phyloP scores from a whole-genome alignment of 2,329 filamentous ascomycete species.

The Cladosporium sp. region DNA sequence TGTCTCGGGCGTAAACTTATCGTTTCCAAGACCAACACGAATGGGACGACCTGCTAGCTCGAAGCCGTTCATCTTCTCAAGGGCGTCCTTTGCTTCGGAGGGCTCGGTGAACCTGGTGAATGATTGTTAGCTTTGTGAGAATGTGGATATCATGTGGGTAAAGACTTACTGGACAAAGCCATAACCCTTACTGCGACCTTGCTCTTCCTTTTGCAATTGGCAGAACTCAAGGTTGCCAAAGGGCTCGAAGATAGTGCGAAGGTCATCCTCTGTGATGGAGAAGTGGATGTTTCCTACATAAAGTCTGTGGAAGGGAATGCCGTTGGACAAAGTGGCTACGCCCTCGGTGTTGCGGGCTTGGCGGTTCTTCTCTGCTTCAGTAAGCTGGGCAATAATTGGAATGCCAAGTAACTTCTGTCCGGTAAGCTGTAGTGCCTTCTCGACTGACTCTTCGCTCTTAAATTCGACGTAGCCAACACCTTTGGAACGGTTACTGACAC shows the following conservation, averaged over 20 bases:
- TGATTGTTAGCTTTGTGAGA: slow-evolving; percentile 13
- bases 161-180: slow-evolving; percentile 92
- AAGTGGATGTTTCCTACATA: slow-evolving; percentile 99
- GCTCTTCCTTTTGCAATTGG: slow-evolving; percentile 94
- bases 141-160: background rate
- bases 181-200: slow-evolving; percentile 85
- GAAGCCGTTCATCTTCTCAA: slow-evolving; percentile 97
- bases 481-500: slow-evolving; percentile 94
- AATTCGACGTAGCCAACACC: slow-evolving; percentile 99
- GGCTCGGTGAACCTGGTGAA: slow-evolving; percentile 55
- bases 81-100: slow-evolving; percentile 82
- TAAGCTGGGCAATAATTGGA: slow-evolving; percentile 95
- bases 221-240: slow-evolving; percentile 98
- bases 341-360: slow-evolving; percentile 80
- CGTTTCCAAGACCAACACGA: slow-evolving; percentile 97
- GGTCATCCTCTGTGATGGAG: slow-evolving; percentile 93
- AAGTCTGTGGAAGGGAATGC: slow-evolving; percentile 92
- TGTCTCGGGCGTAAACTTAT: slow-evolving; percentile 99
- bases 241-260: slow-evolving; percentile 94
- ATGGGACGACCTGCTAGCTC: slow-evolving; percentile 96
- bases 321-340: slow-evolving; percentile 66
- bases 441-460: slow-evolving; percentile 89
- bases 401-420: slow-evolving; percentile 98
- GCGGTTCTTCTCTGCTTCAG: slow-evolving; percentile 98
- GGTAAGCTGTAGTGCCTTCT: slow-evolving; percentile 92